These are phyloP conservation scores for Microbotryum saponariae DNA, from an alignment of 1,284 basidiomycete species.

Conservation along the genomic window DNA sequence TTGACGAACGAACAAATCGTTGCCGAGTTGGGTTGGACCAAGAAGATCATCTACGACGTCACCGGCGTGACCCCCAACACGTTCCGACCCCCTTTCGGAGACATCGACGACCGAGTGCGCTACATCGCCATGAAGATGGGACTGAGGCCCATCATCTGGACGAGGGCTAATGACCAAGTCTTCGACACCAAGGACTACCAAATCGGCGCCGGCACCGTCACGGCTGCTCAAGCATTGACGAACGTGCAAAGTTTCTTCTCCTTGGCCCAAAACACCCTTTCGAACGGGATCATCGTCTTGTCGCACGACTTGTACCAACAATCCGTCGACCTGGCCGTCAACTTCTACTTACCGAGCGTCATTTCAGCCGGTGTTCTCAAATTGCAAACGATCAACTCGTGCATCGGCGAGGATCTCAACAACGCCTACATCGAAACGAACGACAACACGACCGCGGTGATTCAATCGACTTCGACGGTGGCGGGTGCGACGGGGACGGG, in stretches of 20 bases:
- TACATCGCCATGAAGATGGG: slow-evolving; percentile 73
- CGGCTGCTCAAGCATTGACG: slow-evolving; percentile 21
- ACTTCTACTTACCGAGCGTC: slow-evolving; percentile 71
- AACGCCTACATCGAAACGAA: slow-evolving; percentile 45
- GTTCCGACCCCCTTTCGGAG: slow-evolving; percentile 38
- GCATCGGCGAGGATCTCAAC: slow-evolving; percentile 52
- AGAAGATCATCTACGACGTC: slow-evolving; percentile 58
- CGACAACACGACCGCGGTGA: slow-evolving; percentile 8
- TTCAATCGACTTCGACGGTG: slow-evolving; percentile 15
- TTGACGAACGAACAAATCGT: slow-evolving; percentile 80
- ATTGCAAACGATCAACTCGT: slow-evolving; percentile 54
- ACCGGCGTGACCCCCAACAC: slow-evolving; percentile 31
- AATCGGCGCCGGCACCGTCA: slow-evolving; percentile 52
- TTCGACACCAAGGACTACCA: slow-evolving; percentile 35
- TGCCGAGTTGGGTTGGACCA: slow-evolving; percentile 77
- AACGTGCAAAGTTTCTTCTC: slow-evolving; percentile 25
- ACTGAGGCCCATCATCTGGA: slow-evolving; percentile 72
- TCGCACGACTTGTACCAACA: slow-evolving; percentile 51
- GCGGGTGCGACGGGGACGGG: slow-evolving; percentile 22
- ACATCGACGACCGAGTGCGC: slow-evolving; percentile 75
- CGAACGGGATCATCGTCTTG: slow-evolving; percentile 50
- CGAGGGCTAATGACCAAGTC: slow-evolving; percentile 46
- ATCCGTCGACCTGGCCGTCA: slow-evolving; percentile 78
- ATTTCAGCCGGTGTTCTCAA: slow-evolving; percentile 54
- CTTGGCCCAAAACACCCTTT: slow-evolving; percentile 1